Evolutionary conservation across 768 basidiomycete genomes (phyloP), one percentile per base, ranked within the genome.

Genomic region (Pleurotus pulmonarius): DNA sequence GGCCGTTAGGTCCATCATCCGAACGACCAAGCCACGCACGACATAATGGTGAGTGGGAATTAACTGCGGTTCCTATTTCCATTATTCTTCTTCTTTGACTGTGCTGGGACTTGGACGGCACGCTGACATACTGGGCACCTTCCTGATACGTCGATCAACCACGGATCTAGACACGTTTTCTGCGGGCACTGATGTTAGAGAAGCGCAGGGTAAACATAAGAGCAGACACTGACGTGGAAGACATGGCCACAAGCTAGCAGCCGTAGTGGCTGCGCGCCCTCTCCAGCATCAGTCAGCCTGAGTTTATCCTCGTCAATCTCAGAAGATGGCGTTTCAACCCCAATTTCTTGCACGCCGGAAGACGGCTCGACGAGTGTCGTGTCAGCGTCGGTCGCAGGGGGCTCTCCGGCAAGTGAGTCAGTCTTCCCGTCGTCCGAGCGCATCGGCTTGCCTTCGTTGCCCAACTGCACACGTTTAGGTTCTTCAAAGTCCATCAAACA

Each of bases 91-190:
- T 69, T 74, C 61, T 71, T 65, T 56, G 64, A 65, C 46, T 65
- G 64, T 58, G 75, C 70, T 20, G 73, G 69, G 20, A 81, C 64
- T 56, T 87, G 83, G 12, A 93, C 90, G 22, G 84, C 74, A 29
- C 85, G 74, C 67, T 95, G 92, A 67, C 93, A 96, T 15, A 88
- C 83, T 5, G 93, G 93, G 75, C 93, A 96, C 29, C 92, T 82
- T 4, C 91, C 93, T 25, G 90, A 92, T 12, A 92, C 86, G 58
- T 89, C 86, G 3, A 75, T 85, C 49, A 96, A 70, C 94, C 94
- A 96, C 18, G 92, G 90, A 65, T 96, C 93, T 43, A 95, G 71
- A 67, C 93, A 96, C 20, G 86, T 85, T 90, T 90, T 85, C 90
- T 90, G 61, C 9, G 8, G 18, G 56, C 34, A 47, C 57, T 34